A percentile compares a stretch with the other conserved stretches of the same genome.
phyloP scores from a whole-genome alignment of 345 rosid species.

The Pistacia atlantica region DNA sequence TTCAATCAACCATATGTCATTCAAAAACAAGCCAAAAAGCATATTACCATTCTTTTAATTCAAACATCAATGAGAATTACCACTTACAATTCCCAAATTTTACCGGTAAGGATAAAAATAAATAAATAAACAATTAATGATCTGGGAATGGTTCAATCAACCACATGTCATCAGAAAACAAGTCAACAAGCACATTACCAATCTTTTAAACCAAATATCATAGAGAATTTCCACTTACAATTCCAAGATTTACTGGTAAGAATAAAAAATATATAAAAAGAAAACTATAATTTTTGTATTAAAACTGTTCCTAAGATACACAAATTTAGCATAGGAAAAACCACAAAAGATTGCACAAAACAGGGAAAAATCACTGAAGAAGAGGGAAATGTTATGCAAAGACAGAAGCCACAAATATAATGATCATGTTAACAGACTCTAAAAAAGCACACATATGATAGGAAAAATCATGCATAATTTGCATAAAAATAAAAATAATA shows the following conservation, averaged over 20 bases:
- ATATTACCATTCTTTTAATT: background rate
- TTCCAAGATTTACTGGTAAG: background rate
- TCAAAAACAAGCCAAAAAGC: background rate
- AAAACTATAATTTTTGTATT: too few relatives aligned
- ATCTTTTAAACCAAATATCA: background rate
- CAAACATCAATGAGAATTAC: background rate
- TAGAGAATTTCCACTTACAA: background rate
- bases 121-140: background rate
- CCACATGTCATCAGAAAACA: background rate
- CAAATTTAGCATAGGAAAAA: too few relatives aligned
- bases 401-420: conserved; percentile 2
- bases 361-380: background rate
- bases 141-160: background rate
- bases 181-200: background rate
- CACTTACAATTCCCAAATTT: background rate
- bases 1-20: background rate
- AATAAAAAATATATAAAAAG: too few relatives aligned
- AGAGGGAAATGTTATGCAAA: background rate
- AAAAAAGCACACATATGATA: too few relatives aligned
- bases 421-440: background rate
- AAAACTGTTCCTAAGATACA: too few relatives aligned
- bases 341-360: background rate
- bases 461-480: too few relatives aligned
- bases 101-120: too few relatives aligned
- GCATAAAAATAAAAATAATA: too few relatives aligned